Evolutionary conservation across 768 basidiomycete genomes (phyloP).

Genomic region (Boletus tomentosulus): DNA sequence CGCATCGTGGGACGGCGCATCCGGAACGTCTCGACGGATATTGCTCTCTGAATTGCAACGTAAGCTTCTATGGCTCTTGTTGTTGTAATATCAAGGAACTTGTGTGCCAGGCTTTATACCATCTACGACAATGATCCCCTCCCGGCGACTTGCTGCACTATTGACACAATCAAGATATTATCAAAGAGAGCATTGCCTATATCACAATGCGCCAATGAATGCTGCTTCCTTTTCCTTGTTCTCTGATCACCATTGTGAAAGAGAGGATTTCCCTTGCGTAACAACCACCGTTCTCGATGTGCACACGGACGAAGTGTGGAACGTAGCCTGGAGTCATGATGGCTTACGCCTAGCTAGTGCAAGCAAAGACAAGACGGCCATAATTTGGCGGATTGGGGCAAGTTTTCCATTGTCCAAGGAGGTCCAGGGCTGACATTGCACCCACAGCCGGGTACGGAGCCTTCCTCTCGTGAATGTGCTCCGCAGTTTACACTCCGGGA

Average conservation of each 20-base stretch:
- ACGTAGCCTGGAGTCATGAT: constrained; percentile 90
- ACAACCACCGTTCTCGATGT: constrained; percentile 83
- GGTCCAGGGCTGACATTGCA: constrained; percentile 4
- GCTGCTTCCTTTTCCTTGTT: constrained; percentile 73
- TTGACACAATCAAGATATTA: constrained; percentile 79
- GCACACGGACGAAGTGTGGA: constrained; percentile 95
- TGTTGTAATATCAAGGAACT: not conserved
- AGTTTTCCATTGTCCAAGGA: constrained; percentile 27
- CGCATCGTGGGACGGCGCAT: constrained; percentile 87
- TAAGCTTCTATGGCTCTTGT: constrained; percentile 32
- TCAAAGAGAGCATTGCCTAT: constrained; percentile 80
- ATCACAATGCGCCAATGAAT: constrained; percentile 71
- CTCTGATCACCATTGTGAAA: constrained; percentile 79
- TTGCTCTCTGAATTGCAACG: constrained; percentile 81
- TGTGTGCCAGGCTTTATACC: constrained; percentile 72
- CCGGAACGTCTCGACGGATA: constrained; percentile 69
- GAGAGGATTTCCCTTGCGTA: constrained; percentile 76
- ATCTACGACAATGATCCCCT: constrained; percentile 89
- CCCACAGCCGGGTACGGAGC: constrained; percentile 42
- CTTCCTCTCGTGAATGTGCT: constrained; percentile 55
- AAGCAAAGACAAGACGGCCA: constrained; percentile 81
- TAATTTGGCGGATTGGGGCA: constrained; percentile 87
- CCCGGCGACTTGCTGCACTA: constrained; percentile 78
- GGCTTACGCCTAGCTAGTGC: constrained; percentile 82
- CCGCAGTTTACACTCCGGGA: constrained; percentile 60